phyloP scores from a whole-genome alignment of 179 eudicot species.

The Spergularia azorica region DNA sequence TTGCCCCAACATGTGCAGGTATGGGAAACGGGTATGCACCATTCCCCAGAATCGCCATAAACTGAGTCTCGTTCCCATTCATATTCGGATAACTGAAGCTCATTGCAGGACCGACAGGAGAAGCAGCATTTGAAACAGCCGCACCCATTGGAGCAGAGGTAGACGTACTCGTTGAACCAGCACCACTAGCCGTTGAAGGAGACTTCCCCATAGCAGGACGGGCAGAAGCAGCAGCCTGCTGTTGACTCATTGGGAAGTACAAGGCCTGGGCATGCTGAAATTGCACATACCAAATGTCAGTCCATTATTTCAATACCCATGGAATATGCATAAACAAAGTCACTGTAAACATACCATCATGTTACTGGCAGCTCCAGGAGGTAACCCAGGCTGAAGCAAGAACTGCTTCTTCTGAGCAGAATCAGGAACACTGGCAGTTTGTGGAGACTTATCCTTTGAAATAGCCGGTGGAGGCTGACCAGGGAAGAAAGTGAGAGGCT shows the following conservation, averaged over 20 bases:
- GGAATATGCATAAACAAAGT: background rate
- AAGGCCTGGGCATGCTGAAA: constrained; percentile 80
- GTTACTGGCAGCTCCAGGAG: constrained; percentile 69
- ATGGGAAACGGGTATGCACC: constrained; percentile 73
- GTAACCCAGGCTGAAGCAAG: constrained; percentile 70
- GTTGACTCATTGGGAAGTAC: constrained; percentile 90
- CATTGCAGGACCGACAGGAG: constrained; percentile 51
- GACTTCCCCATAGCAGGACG: constrained; percentile 55
- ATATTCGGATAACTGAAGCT: constrained; percentile 81
- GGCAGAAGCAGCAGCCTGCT: constrained; percentile 55
- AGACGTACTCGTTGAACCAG: constrained; percentile 34
- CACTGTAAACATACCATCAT: constrained; percentile 52
- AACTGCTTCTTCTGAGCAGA: constrained; percentile 72
- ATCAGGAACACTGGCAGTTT: constrained; percentile 47
- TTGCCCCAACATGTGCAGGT: constrained; percentile 68
- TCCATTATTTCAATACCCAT: background rate
- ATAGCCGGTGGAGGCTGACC: constrained; percentile 45
- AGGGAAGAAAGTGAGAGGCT: constrained; percentile 52
- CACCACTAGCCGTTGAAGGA: constrained; percentile 32
- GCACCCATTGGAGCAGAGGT: constrained; percentile 43
- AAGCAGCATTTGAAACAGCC: constrained; percentile 35
- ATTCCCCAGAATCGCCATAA: constrained; percentile 80
- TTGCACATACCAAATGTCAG: background rate
- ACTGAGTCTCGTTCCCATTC: constrained; percentile 73
- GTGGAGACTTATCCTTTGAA: constrained; percentile 59